A percentile compares a stretch with the other conserved stretches of the same genome.
These are phyloP conservation scores for Solanum sejunctum DNA, from an alignment of 257 asterid species.

Conservation along the genomic window DNA sequence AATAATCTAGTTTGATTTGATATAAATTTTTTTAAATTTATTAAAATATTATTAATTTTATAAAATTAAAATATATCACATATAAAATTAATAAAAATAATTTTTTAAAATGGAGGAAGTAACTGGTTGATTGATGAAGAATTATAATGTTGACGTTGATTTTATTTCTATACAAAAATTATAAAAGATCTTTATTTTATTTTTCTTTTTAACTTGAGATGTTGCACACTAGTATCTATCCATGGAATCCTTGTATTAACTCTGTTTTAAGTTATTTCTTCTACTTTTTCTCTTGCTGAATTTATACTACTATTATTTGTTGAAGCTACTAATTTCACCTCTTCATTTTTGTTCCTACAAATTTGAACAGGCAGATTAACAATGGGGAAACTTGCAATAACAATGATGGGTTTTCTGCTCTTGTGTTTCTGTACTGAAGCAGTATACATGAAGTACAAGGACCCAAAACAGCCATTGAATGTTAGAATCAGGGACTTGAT, in stretches of 20 bases:
- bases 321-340: background rate
- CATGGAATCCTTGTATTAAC: background rate
- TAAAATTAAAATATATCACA: too few species aligned
- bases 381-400: background rate
- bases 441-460: constrained; percentile 8
- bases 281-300: background rate
- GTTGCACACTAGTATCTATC: background rate
- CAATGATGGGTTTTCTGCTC: background rate
- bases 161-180: too few species aligned
- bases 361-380: background rate
- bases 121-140: too few species aligned
- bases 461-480: constrained; percentile 8
- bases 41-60: too few species aligned
- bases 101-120: too few species aligned
- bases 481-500: constrained; percentile 9
- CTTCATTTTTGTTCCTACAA: background rate
- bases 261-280: background rate
- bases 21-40: too few species aligned
- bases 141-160: too few species aligned
- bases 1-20: too few species aligned
- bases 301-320: background rate
- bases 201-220: background rate
- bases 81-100: too few species aligned
- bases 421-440: background rate
- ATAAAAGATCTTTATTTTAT: background rate